A percentile compares a stretch with the other conserved stretches of the same genome.
Evolutionary conservation across 192 early-diverging fungal genomes (phyloP).

Genomic region (Powellomyces hirtus): DNA sequence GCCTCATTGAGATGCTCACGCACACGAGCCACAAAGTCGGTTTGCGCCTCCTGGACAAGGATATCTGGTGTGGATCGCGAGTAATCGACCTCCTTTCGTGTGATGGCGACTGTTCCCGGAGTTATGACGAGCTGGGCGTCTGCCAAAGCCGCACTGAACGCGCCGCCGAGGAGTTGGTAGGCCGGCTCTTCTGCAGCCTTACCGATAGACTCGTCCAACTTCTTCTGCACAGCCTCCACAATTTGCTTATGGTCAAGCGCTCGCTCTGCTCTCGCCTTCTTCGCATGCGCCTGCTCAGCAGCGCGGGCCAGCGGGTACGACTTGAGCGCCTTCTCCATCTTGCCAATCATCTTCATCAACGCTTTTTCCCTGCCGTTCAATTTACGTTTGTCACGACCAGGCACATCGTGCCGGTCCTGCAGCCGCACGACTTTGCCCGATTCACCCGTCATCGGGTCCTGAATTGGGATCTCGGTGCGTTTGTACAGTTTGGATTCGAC

Average conservation of each 20-base stretch:
- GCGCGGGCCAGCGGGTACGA: conserved; percentile 30
- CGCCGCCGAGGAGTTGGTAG: not conserved
- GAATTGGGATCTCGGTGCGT: conserved; percentile 20
- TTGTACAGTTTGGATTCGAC: conserved; percentile 36
- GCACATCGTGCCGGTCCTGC: conserved; percentile 30
- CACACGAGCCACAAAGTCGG: conserved; percentile 3
- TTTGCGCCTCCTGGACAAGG: not conserved
- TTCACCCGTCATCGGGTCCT: conserved; percentile 39
- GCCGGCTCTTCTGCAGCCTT: not conserved
- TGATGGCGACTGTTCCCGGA: not conserved
- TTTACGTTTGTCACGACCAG: conserved; percentile 29
- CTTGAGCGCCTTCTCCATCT: conserved; percentile 31
- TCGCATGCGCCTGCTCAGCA: conserved; percentile 18
- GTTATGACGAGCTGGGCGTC: not conserved
- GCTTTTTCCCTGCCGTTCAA: conserved; percentile 31
- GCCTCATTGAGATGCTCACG: not conserved
- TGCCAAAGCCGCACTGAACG: not conserved
- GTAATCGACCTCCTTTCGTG: not conserved
- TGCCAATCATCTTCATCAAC: conserved; percentile 31
- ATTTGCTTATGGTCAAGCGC: not conserved
- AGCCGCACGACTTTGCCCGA: conserved; percentile 5
- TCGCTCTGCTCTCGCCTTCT: not conserved
- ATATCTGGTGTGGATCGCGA: not conserved
- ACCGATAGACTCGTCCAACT: conserved; percentile 8
- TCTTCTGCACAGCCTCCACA: conserved; percentile 6